Conservation (phyloP, 768 basidiomycete species). For the Multifurca ochricompacta region DNA sequence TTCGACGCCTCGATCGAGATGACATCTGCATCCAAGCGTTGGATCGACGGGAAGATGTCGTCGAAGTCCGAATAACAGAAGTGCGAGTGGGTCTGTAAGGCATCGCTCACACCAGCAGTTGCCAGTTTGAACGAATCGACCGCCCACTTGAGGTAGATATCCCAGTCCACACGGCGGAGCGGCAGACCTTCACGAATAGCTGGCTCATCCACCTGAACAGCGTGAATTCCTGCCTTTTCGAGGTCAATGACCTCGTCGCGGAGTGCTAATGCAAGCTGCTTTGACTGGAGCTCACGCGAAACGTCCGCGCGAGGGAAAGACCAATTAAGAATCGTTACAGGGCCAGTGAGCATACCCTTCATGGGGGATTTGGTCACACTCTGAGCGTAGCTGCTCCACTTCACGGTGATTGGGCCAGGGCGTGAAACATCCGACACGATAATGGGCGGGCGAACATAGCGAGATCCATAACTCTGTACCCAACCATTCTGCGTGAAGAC, state of each 20-base stretch:
- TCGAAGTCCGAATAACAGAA: constrained; percentile 99
- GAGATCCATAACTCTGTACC: constrained; percentile 99
- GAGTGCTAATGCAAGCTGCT: constrained; percentile 95
- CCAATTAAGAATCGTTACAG: constrained; percentile 99
- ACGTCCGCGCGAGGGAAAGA: constrained; percentile 99
- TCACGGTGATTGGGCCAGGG: constrained; percentile 86
- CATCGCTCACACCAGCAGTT: constrained; percentile 90
- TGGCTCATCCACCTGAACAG: constrained; percentile 99
- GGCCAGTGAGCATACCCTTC: constrained; percentile 99
- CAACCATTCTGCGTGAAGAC: constrained; percentile 98
- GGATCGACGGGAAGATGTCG: constrained; percentile 97
- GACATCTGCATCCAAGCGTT: constrained; percentile 95
- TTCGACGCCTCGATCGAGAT: constrained; percentile 99
- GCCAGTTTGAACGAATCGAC: constrained; percentile 98
- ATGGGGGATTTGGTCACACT: constrained; percentile 88
- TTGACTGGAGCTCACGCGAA: constrained; percentile 91
- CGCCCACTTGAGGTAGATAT: constrained; percentile 93
- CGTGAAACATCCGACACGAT: constrained; percentile 97
- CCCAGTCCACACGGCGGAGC: constrained; percentile 94
- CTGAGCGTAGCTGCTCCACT: constrained; percentile 96
- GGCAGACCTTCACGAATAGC: constrained; percentile 99
- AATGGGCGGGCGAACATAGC: constrained; percentile 98
- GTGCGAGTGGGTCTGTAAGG: constrained; percentile 97
- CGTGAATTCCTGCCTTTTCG: constrained; percentile 91
- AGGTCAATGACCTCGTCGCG: constrained; percentile 98